Conservation (phyloP, 306 rosid species). For the Betula pendula region DNA sequence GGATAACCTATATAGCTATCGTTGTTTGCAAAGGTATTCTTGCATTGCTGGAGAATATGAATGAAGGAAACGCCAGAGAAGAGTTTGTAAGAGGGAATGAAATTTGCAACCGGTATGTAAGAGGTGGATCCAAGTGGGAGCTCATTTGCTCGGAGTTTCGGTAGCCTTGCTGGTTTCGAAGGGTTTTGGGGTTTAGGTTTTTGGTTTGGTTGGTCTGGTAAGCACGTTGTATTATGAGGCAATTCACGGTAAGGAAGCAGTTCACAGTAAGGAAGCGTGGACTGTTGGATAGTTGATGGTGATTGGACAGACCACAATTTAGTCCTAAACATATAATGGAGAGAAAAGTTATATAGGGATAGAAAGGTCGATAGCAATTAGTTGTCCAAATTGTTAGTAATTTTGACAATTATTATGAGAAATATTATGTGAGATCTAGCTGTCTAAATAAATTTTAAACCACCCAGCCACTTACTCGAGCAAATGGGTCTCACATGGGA, state of each 20-base stretch:
- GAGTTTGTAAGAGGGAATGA: background rate
- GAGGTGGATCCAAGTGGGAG: conserved; percentile 7
- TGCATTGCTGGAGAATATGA: background rate
- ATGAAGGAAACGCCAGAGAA: conserved; percentile 1
- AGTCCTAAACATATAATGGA: too few relatives aligned
- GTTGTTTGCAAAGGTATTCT: background rate
- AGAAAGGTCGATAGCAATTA: too few relatives aligned
- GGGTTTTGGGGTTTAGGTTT: conserved; percentile 26
- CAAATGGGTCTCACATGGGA: too few relatives aligned
- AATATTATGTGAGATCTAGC: too few relatives aligned
- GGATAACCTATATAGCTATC: background rate
- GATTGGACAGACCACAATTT: background rate
- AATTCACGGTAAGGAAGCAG: conserved; percentile 20
- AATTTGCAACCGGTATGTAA: background rate
- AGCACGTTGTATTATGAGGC: background rate
- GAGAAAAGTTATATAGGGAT: too few relatives aligned
- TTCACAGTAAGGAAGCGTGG: conserved; percentile 24
- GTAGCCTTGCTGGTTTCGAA: background rate
- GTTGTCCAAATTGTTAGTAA: too few relatives aligned
- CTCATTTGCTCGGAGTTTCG: conserved; percentile 8
- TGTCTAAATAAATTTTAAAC: too few relatives aligned
- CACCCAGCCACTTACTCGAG: too few relatives aligned
- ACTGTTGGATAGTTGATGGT: background rate
- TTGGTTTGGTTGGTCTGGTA: background rate
- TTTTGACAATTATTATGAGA: too few relatives aligned